Evolutionary conservation across 176 grass and related monocot genomes (phyloP).

Genomic region (Ananas comosus): DNA sequence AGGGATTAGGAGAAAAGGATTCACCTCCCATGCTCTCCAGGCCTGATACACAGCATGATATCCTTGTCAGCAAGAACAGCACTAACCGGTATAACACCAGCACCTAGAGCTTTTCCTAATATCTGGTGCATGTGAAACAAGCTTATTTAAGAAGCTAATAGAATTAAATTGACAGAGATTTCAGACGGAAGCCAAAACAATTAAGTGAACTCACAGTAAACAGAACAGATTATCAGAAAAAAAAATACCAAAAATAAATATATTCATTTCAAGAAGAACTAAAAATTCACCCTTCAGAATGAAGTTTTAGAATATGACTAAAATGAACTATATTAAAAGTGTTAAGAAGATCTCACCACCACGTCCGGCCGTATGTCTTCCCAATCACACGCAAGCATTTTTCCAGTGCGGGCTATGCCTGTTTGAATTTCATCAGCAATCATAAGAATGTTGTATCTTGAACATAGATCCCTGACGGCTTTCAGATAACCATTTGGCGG

Average conservation of each 20-base stretch:
- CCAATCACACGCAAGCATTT: constrained; percentile 85
- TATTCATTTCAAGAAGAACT: no score
- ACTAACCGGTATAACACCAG: constrained; percentile 92
- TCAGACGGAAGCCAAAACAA: constrained; percentile 1
- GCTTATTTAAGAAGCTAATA: neutral
- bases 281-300: no score
- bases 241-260: constrained; percentile 3
- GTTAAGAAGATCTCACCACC: constrained; percentile 45
- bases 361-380: constrained; percentile 80
- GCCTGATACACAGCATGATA: constrained; percentile 89
- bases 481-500: constrained; percentile 89
- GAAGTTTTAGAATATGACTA: neutral
- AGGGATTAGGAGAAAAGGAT: constrained; percentile 1
- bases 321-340: neutral
- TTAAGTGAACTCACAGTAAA: no score
- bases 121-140: constrained; percentile 41
- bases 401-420: constrained; percentile 91
- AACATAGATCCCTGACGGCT: constrained; percentile 83
- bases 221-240: neutral
- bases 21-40: constrained; percentile 94
- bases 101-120: constrained; percentile 91
- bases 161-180: constrained; percentile 1
- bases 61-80: constrained; percentile 96
- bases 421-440: constrained; percentile 99
- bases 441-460: constrained; percentile 82